Evolutionary conservation across 2,329 filamentous ascomycete species (phyloP), one percentile per base, ranked within the genome.

Genomic region (Pestalotiopsis sp.): DNA sequence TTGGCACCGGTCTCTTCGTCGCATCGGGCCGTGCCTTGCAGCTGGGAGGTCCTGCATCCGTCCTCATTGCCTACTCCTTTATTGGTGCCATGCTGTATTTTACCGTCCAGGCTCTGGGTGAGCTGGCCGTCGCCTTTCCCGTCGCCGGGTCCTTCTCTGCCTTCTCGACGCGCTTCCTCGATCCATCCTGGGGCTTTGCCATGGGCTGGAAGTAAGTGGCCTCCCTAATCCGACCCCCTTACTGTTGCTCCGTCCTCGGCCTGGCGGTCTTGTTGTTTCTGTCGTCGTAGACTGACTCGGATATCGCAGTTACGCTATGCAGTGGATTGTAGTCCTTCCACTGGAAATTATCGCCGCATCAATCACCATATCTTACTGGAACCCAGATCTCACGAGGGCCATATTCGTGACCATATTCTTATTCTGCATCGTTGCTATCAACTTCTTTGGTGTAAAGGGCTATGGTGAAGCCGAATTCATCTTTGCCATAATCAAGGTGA

Each of bases 101-200:
- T 78, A 97, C 94, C 1, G 92, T 97, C 39, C 94, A 98, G 76
- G 94, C 94, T 0, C 85, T 98, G 30, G 95, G 95, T 70, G 95
- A 98, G 80, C 88, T 98, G 79, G 93, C 94, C 17, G 94, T 98
- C 20, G 82, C 94, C 13, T 98, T 95, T 73, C 95, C 95, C 3
- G 92, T 98, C 26, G 92, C 94, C 24, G 95, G 95, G 67, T 97
- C 94, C 3, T 98, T 98, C 77, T 93, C 94, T 0, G 91, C 94
- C 7, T 98, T 94, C 81, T 96, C 94, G 20, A 97, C 94, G 38
- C 89, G 95, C 20, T 98, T 98, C 75, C 80, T 98, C 20, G 94
- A 98, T 75, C 95, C 94, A 1, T 94, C 94, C 0, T 97, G 94
- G 94, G 94, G 94, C 0, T 97, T 97, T 76, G 93, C 94, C 60